phyloP scores from a whole-genome alignment of 768 basidiomycete species.

The Boletus sp. region DNA sequence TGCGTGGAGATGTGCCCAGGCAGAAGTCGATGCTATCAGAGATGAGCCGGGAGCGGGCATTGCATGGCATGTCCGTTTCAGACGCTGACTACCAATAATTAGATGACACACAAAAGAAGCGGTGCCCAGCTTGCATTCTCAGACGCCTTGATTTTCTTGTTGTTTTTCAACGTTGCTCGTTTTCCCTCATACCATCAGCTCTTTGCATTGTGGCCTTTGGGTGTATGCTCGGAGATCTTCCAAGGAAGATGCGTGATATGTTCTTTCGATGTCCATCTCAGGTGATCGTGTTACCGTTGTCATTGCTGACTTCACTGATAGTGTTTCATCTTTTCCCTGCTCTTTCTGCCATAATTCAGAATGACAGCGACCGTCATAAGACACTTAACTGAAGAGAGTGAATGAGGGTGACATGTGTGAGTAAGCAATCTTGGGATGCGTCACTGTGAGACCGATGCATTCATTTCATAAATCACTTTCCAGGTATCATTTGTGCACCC shows the following conservation, averaged over 20 bases:
- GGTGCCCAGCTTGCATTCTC: background rate
- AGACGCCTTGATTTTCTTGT: background rate
- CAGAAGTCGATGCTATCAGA: no score
- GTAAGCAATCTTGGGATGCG: background rate
- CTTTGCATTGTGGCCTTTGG: background rate
- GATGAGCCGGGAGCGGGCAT: no score
- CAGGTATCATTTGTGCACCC: slow-evolving; percentile 1
- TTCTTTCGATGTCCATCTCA: background rate
- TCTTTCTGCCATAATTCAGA: background rate
- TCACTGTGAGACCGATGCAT: slow-evolving; percentile 1
- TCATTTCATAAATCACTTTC: slow-evolving; percentile 1
- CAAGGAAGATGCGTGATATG: background rate
- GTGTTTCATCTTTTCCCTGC: background rate
- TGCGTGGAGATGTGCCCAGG: no score
- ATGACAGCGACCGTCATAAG: no score
- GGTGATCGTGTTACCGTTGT: background rate
- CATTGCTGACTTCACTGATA: background rate
- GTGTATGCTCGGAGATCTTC: background rate
- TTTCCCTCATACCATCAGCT: no score
- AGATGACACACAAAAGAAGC: no score
- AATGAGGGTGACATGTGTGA: background rate
- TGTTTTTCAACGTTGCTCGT: background rate
- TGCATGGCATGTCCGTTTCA: no score
- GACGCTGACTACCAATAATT: no score
- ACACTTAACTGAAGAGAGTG: background rate